Evolutionary conservation across 2,329 filamentous ascomycete genomes (phyloP), one percentile per base, ranked within the genome.

Genomic region (Fonsecaea erecta): DNA sequence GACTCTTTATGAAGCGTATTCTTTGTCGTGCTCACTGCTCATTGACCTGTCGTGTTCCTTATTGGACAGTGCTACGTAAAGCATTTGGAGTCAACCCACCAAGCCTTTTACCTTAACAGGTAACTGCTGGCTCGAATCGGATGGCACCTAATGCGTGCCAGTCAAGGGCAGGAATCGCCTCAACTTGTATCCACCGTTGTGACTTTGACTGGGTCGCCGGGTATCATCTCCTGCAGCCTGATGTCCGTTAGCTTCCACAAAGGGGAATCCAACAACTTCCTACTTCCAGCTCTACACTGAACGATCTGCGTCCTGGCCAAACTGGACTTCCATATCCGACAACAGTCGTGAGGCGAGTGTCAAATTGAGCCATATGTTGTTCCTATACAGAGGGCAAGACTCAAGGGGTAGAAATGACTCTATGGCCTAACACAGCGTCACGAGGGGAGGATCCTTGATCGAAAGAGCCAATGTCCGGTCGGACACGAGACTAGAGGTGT

Each of bases 81-180:
- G 1, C 12, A 0, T 8, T n/a, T 14, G 43, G 43, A 26, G 32
- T 28, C 28, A 11, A 16, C 37, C n/a, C 24, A 60, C 40, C 26
- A 48, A 51, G 52, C 46, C 59, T 61, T 52, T 61, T 61, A 37
- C 59, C 51, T 34, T 51, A 61, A 61, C 24, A 24, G 59, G 59
- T 34, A 61, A 54, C 54, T 61, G 35, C 51, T 34, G 37, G 48
- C 24, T 54, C 57, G 57, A 52, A 37, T 60, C 43, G 40, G 16
- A 11, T n/a, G 46, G 14, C 14, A 26, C 55, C n/a, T 46, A 9
- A 43, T 24, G 30, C 24, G 3, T 28, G 55, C 37, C 18, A 18
- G 40, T 24, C n/a, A 46, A 46, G 40, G n/a, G 16, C n/a, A 8
- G n/a, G 40, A 18, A 21, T 11, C 21, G 16, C 16, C 5, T n/a